A percentile compares a stretch with the other conserved stretches of the same genome.
Conservation (phyloP, 306 rosid genomes). For the Sphenostylis stenocarpa region DNA sequence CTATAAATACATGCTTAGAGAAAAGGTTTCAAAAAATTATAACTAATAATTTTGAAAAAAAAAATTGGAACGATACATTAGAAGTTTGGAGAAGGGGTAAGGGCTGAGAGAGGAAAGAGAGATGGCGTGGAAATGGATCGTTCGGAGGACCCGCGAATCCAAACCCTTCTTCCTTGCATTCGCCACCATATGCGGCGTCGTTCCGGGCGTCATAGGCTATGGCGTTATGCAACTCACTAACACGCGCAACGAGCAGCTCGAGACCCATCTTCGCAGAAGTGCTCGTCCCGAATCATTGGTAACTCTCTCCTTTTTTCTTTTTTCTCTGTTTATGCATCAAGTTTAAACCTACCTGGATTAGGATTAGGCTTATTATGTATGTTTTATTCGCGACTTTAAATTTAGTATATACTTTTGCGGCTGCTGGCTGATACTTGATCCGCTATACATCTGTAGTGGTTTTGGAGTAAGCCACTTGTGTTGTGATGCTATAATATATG, state of each 20-base stretch:
- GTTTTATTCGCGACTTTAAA: not conserved
- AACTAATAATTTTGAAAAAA: too few relatives aligned
- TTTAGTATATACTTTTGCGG: not conserved
- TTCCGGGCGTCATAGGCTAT: conserved; percentile 80
- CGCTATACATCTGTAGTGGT: too few relatives aligned
- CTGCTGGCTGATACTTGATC: too few relatives aligned
- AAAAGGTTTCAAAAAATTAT: too few relatives aligned
- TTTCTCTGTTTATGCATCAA: not conserved
- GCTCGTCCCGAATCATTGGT: conserved; percentile 85
- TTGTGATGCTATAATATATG: too few relatives aligned
- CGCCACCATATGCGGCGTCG: conserved; percentile 86
- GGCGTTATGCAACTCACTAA: conserved; percentile 77
- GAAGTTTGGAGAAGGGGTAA: not conserved
- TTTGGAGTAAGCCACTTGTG: too few relatives aligned
- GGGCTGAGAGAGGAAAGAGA: not conserved
- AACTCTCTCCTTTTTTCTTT: not conserved
- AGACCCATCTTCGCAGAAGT: conserved; percentile 71
- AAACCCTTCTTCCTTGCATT: conserved; percentile 83
- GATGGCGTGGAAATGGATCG: conserved; percentile 80
- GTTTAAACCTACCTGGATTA: not conserved
- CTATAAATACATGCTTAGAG: too few relatives aligned
- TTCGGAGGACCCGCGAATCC: conserved; percentile 72
- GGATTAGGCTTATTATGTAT: not conserved
- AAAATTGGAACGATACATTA: too few relatives aligned
- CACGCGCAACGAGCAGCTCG: conserved; percentile 69